Evolutionary conservation across 208 protist species (phyloP).

Genomic region (Trypanosoma grayi): DNA sequence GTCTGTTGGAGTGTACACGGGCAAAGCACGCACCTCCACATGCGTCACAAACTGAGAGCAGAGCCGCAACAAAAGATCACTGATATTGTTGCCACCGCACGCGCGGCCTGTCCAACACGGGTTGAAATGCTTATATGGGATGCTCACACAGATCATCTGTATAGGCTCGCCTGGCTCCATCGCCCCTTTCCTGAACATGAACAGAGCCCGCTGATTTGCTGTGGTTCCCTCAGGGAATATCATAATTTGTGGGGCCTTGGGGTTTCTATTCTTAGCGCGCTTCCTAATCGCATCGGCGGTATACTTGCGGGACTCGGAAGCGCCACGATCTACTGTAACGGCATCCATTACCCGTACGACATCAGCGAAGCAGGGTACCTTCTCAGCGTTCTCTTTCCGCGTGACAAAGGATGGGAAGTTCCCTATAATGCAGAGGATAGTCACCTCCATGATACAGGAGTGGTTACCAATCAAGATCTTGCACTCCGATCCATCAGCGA

Average conservation of each 20-base stretch:
- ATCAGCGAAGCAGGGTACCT: constrained; percentile 55
- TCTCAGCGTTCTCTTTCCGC: constrained; percentile 58
- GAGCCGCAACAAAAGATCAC: constrained; percentile 63
- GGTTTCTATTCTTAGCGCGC: constrained; percentile 45
- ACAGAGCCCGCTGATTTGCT: constrained; percentile 70
- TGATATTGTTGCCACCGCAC: constrained; percentile 63
- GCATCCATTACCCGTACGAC: constrained; percentile 44
- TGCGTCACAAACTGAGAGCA: constrained; percentile 86
- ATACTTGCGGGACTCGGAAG: constrained; percentile 45
- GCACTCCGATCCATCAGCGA: constrained; percentile 45
- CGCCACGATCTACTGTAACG: constrained; percentile 77
- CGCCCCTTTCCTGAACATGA: constrained; percentile 82
- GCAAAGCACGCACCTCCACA: constrained; percentile 73
- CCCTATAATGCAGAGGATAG: constrained; percentile 52
- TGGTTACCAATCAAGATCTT: constrained; percentile 83
- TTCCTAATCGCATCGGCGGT: constrained; percentile 49
- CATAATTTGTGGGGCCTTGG: constrained; percentile 56
- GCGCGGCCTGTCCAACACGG: constrained; percentile 75
- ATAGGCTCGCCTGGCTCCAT: constrained; percentile 83
- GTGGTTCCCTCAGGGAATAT: constrained; percentile 91
- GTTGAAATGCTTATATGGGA: constrained; percentile 88
- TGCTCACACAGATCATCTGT: constrained; percentile 85
- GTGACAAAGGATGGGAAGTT: constrained; percentile 82
- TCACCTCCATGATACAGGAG: constrained; percentile 76
- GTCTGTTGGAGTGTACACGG: constrained; percentile 84